Evolutionary conservation across 1,139 yeast species (phyloP), one percentile per base, ranked within the genome.

Genomic region (Torulaspora pretoriensis): DNA sequence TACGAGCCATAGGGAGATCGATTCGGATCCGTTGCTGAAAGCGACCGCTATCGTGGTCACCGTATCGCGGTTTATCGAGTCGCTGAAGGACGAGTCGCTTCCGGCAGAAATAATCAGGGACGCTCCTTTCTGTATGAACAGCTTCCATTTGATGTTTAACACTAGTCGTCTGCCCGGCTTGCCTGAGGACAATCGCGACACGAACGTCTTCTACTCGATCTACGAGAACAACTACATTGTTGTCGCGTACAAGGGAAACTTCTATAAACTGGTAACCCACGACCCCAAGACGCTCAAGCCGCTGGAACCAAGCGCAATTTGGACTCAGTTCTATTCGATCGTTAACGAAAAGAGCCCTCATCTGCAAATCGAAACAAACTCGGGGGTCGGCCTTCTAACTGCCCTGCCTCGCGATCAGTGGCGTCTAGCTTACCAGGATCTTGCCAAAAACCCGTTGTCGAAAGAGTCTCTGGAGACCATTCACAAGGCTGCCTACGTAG

Each of bases 71-170:
- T 83, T 83, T 56, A 71, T 75, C 69, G 71, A 72, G 49, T 59
- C 72, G 24, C 72, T 83, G 45, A 82, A 79, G 60, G 68, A 67
- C 50, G 87, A 83, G 63, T 68, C 79, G 17, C 69, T 84, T 43
- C 72, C 72, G 2, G 89, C 96, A 1, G 97, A 92, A 68, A 70
- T 83, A 52, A 80, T 88, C 71, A 85, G 79, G 70, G 83, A 81
- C 45, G 75, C 74, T 56, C 96, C 97, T 17, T 83, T 78, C 65
- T 90, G 97, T 69, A 90, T 90, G 97, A 90, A 88, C 66, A 84
- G 95, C 30, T 90, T 87, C 77, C 79, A 78, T 61, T 79, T 81
- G 72, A 85, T 92, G 96, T 92, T 92, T 73, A 88, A 89, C 72
- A 86, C 84, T 63, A 78, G 87, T 49, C 78, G 97, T 62, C 77